Evolutionary conservation across 129 eudicot genomes (phyloP), one percentile per base, ranked within the genome.

Genomic region (Glebionis coronaria): DNA sequence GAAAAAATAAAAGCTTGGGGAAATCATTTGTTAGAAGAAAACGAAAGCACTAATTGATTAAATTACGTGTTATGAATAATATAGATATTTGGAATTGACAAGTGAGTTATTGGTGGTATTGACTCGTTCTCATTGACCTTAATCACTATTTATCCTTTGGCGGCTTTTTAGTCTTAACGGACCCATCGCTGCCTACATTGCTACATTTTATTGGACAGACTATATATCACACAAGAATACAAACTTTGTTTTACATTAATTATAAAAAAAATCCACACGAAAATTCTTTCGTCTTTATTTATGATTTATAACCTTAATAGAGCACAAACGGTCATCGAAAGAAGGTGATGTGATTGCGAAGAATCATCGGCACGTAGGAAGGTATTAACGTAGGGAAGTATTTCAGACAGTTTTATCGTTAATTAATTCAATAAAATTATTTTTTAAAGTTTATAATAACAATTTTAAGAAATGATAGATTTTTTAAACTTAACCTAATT

Each of bases 111-210:
- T 58, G 54, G 56, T 14, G 56, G 77, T 65, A 15, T 73, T 73
- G 78, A 73, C 72, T 53, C 67, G 4, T 73, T 73, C 78, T 73
- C 78, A 44, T 73, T 73, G 67, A 73, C 78, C 27, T 4, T 10
- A 49, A 45, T 4, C 27, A 46, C 40, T 27, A 40, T 63, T 56
- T 73, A 64, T 73, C 46, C 2, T 6, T 73, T 73, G 78, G 67
- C 52, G 65, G 78, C 61, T 45, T 73, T 12, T 3, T 18, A 53
- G 44, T 51, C 40, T 8, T 44, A 51, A 11, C 16, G 71, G 71
- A 49, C 71, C 71, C 61, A 50, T 35, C 2, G 18, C 18, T 28
- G 27, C 27, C 54, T 73, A 45, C 66, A 40, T 42, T 38, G 44
- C 70, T 52, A 63, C 23, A 25, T 63, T 12, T 44, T 38, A 64